Evolutionary conservation across 169 alveolate genomes (phyloP), one percentile per base, ranked within the genome.

Genomic region (Cryptosporidium tyzzeri): DNA sequence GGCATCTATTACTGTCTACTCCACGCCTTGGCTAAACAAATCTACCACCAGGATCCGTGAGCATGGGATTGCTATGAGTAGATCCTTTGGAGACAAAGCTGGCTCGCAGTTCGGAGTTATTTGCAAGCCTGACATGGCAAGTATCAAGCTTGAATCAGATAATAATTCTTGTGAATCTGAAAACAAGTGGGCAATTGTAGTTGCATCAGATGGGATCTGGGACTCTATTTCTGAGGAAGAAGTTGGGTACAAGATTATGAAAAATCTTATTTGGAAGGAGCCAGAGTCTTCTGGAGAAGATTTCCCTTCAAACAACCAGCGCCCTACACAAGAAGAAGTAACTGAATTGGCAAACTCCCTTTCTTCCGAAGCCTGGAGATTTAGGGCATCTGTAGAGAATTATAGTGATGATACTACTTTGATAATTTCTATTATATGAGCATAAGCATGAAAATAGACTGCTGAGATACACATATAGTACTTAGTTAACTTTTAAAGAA

Each of bases 21-120:
- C 89, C 35, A 80, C 89, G 12, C 89, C 89, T 6, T 80, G 89
- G 89, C 62, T 80, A 14, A 80, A 80, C 37, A 80, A 80, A 29
- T 62, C 89, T 18, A 80, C 89, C 14, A 62, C 68, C 39, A 37
- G 89, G 45, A 80, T 80, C 41, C 41, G 89, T 44, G 92, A 93
- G 1, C 98, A 97, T 44, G 98, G 98, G 18, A 92, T 94, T 39
- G 98, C 98, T 26, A 96, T 96, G 98, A 86, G 97, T 16, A 93
- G 98, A 59, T 91, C 95, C 58, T 86, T 96, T 73, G 98, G 98
- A n/a, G 98, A 96, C 84, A 89, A 94, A 69, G 96, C 94, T 0
- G 98, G 97, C 2, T 91, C 94, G 23, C 91, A 86, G 45, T 96
- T 92, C 5, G 98, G 98, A 6, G 96, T 95, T 26, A 93, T 93